Conservation (phyloP, 495 filamentous ascomycete species). For the Penicillium subrubescens region DNA sequence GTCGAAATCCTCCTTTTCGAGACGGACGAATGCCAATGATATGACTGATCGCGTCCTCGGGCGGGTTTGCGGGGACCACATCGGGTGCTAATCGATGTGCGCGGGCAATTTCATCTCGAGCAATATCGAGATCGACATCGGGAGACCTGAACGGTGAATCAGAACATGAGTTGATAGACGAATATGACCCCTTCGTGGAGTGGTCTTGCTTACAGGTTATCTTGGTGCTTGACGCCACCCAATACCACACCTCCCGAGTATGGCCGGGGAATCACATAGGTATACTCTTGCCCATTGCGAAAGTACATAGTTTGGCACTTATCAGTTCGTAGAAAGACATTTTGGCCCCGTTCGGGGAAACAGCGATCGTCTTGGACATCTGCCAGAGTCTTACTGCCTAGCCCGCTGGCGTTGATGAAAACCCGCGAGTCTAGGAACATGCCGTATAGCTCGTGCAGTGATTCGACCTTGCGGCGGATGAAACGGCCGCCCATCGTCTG, state of each 20-base stretch:
- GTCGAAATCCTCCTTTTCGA: constrained; percentile 40
- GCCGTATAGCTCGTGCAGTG: constrained; percentile 40
- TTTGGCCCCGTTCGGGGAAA: constrained; percentile 48
- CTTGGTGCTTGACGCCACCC: constrained; percentile 49
- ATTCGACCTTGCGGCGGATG: constrained; percentile 40
- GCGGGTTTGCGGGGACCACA: constrained; percentile 39
- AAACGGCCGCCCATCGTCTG: constrained; percentile 39
- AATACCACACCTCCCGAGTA: constrained; percentile 45
- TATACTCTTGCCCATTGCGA: constrained; percentile 50
- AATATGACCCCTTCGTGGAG: not conserved
- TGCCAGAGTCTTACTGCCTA: constrained; percentile 38
- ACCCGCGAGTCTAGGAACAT: constrained; percentile 43
- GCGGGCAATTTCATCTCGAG: constrained; percentile 44
- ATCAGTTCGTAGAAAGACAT: constrained; percentile 41
- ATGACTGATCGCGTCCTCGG: constrained; percentile 34
- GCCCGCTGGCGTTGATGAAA: constrained; percentile 50
- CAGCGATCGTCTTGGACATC: constrained; percentile 44
- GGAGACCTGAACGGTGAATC: constrained; percentile 27
- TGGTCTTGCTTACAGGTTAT: constrained; percentile 34
- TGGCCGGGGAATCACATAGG: constrained; percentile 53
- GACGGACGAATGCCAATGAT: constrained; percentile 48
- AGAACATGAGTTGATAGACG: not conserved
- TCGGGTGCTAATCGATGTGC: constrained; percentile 44
- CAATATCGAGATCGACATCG: constrained; percentile 42
- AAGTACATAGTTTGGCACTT: constrained; percentile 41